Conservation (phyloP, 768 basidiomycete species). For the Mycena kentingensis region DNA sequence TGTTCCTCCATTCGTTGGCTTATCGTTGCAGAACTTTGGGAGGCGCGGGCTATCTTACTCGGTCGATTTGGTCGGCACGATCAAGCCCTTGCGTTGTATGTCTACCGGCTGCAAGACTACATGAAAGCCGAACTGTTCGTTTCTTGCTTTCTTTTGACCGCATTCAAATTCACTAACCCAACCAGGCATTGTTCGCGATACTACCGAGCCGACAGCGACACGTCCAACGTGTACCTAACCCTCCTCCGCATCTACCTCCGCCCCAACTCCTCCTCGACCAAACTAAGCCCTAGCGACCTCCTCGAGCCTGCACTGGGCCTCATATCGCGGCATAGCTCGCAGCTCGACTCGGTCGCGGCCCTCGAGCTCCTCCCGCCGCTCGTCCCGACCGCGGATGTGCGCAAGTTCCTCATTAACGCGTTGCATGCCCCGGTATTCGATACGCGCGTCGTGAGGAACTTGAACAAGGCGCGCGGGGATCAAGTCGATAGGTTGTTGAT, state of each 20-base stretch:
- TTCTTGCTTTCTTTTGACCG: background rate
- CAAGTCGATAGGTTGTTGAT: conserved; percentile 74
- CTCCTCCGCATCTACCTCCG: conserved; percentile 87
- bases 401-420: conserved; percentile 73
- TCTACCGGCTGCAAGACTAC: conserved; percentile 83
- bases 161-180: background rate
- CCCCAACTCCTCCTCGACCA: conserved; percentile 52
- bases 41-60: conserved; percentile 89
- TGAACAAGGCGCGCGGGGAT: conserved; percentile 77
- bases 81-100: conserved; percentile 93
- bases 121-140: conserved; percentile 85
- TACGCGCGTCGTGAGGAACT: conserved; percentile 63
- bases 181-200: conserved; percentile 87
- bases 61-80: conserved; percentile 91
- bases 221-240: conserved; percentile 73
- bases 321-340: conserved; percentile 80
- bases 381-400: conserved; percentile 80
- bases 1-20: background rate
- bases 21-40: conserved; percentile 66
- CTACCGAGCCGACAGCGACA: conserved; percentile 59
- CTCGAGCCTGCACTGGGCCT: conserved; percentile 85
- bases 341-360: conserved; percentile 79
- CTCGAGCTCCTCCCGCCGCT: conserved; percentile 88
- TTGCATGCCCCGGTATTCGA: conserved; percentile 70
- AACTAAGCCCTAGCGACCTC: conserved; percentile 49